These are phyloP conservation scores for Conidiobolus incongruus DNA, from an alignment of 371 early-diverging fungal genomes.

Conservation along the genomic window DNA sequence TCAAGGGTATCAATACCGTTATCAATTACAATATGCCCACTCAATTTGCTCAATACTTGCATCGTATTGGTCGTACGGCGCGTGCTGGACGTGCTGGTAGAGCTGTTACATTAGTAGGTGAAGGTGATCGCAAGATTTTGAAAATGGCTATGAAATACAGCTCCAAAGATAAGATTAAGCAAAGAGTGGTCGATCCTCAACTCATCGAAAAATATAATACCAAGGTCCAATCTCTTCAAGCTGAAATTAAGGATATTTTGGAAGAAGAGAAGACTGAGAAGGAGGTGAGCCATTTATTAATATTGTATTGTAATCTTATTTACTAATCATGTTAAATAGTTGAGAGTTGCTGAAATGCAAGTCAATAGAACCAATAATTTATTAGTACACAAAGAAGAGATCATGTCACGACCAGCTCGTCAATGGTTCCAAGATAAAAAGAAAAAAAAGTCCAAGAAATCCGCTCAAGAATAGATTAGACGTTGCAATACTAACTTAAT, in stretches of 20 bases:
- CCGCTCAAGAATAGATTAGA: no score
- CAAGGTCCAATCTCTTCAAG: slow-evolving; percentile 32
- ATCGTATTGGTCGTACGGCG: slow-evolving; percentile 98
- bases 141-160: slow-evolving; percentile 80
- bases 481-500: no score
- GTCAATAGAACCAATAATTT: slow-evolving; percentile 65
- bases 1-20: slow-evolving; percentile 93
- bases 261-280: slow-evolving; percentile 72
- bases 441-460: slow-evolving; percentile 32
- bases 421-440: slow-evolving; percentile 79
- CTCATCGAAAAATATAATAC: slow-evolving; percentile 46
- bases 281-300: slow-evolving; percentile 8
- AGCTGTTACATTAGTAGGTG: slow-evolving; percentile 77
- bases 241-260: slow-evolving; percentile 51
- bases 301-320: slow-evolving; percentile 1
- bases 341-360: slow-evolving; percentile 75
- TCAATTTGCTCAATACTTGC: slow-evolving; percentile 88
- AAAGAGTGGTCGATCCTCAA: slow-evolving; percentile 61
- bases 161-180: slow-evolving; percentile 38
- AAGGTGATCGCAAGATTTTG: slow-evolving; percentile 78
- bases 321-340: slow-evolving; percentile 2
- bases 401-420: slow-evolving; percentile 68
- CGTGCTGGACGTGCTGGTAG: slow-evolving; percentile 79
- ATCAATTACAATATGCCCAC: slow-evolving; percentile 98
- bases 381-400: slow-evolving; percentile 62